phyloP scores from a whole-genome alignment of 176 grass and related monocot genomes.

The Lolium multiflorum region DNA sequence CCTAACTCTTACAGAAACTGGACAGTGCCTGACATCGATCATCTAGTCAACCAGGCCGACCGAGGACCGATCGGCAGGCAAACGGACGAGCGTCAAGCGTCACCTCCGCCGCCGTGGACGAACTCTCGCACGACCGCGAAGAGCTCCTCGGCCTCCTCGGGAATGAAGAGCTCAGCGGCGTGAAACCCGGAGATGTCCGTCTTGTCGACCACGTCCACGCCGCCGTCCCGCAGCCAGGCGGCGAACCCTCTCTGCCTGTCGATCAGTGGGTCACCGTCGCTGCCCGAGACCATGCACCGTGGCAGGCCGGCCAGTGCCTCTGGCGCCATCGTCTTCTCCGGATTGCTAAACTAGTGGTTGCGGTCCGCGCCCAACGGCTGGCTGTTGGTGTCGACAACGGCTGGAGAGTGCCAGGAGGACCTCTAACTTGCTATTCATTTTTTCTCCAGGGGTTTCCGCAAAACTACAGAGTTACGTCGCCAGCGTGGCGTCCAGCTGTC shows the following conservation, averaged over 20 bases:
- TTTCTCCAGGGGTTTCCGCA: too few species aligned
- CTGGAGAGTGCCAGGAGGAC: too few species aligned
- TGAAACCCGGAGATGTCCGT: constrained; percentile 55
- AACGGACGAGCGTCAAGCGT: neutral
- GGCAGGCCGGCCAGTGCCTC: constrained; percentile 27
- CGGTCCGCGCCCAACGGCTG: constrained; percentile 46
- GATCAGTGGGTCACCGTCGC: constrained; percentile 70
- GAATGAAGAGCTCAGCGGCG: constrained; percentile 72
- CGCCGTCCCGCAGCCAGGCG: constrained; percentile 50
- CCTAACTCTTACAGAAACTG: too few species aligned
- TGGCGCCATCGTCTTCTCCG: constrained; percentile 25
- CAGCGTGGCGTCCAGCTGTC: too few species aligned
- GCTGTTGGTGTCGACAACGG: too few species aligned
- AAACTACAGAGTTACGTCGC: too few species aligned
- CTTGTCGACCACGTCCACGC: constrained; percentile 58
- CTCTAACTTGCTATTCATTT: too few species aligned
- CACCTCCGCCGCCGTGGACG: constrained; percentile 34
- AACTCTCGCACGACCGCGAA: constrained; percentile 62
- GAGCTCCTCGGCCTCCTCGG: constrained; percentile 46
- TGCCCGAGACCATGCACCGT: constrained; percentile 60
- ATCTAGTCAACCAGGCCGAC: neutral
- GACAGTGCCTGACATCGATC: neutral
- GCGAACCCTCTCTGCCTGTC: constrained; percentile 71
- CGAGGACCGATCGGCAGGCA: neutral
- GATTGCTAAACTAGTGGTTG: constrained; percentile 81